These are phyloP conservation scores for Alternaria solani DNA, from an alignment of 2,329 filamentous ascomycete genomes.

Conservation along the genomic window DNA sequence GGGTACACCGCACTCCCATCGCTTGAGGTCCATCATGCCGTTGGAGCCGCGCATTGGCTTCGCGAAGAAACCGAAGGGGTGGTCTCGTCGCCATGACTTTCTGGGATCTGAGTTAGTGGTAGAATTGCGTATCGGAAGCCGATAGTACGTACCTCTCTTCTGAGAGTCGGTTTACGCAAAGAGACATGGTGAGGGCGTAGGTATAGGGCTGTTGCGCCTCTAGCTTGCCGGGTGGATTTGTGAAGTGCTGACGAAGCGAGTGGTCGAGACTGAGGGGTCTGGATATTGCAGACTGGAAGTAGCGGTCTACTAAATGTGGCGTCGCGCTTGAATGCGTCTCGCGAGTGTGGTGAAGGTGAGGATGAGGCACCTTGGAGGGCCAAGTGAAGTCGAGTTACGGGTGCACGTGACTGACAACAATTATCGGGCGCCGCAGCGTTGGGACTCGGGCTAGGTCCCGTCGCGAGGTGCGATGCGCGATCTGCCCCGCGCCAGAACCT, in stretches of 20 bases:
- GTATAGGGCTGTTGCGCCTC: constrained; percentile 16
- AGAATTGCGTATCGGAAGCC: neutral
- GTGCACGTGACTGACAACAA: constrained; percentile 35
- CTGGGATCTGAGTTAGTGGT: constrained; percentile 58
- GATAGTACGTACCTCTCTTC: constrained; percentile 46
- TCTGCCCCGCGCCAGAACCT: constrained; percentile 30
- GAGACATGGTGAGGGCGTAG: constrained; percentile 68
- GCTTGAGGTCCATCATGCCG: constrained; percentile 88
- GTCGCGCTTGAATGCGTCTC: constrained; percentile 10
- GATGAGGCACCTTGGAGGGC: constrained; percentile 5
- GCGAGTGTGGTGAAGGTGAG: constrained; percentile 26
- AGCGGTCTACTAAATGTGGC: neutral
- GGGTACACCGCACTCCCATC: constrained; percentile 95
- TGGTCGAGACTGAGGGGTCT: neutral
- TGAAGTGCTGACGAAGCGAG: neutral
- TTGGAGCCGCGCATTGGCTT: constrained; percentile 81
- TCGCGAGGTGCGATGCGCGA: constrained; percentile 15
- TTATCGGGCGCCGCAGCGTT: constrained; percentile 16
- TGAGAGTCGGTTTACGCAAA: constrained; percentile 77
- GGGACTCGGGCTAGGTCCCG: constrained; percentile 20
- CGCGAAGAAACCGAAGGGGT: constrained; percentile 97
- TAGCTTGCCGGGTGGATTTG: neutral
- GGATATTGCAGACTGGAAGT: neutral
- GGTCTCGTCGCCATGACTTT: constrained; percentile 96
- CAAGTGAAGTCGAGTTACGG: constrained; percentile 26